A percentile compares a stretch with the other conserved stretches of the same genome.
Evolutionary conservation across 305 asterid species (phyloP).

Genomic region (Rubia balearica): DNA sequence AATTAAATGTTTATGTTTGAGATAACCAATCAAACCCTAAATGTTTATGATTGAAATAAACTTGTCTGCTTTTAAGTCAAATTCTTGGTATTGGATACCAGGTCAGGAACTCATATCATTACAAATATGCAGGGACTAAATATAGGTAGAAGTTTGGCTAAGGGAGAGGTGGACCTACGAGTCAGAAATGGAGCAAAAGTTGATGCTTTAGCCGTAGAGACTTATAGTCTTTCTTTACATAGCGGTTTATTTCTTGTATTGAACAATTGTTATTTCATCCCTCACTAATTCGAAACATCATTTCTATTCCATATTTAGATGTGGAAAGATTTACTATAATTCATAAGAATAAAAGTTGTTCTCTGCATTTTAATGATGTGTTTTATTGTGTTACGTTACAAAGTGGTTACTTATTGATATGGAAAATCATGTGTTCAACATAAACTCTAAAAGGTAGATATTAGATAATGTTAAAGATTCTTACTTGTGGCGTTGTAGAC

Average conservation of each 20-base stretch:
- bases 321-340: neutral
- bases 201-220: neutral
- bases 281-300: neutral
- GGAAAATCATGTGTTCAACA: neutral
- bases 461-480: too few relatives aligned
- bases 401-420: neutral
- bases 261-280: neutral
- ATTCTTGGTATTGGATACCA: constrained; percentile 1
- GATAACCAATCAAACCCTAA: too few relatives aligned
- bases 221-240: neutral
- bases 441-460: neutral
- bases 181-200: constrained; percentile 10
- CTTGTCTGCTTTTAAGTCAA: neutral
- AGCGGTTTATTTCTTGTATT: neutral
- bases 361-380: neutral
- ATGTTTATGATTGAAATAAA: neutral
- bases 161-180: neutral
- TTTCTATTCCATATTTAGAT: neutral
- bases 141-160: neutral
- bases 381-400: neutral
- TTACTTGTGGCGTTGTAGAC: too few relatives aligned
- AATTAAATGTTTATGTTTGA: too few relatives aligned
- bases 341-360: neutral
- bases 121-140: constrained; percentile 2
- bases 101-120: neutral